phyloP scores from a whole-genome alignment of 805 yeast species.

The Nakazawaea molendinolei region DNA sequence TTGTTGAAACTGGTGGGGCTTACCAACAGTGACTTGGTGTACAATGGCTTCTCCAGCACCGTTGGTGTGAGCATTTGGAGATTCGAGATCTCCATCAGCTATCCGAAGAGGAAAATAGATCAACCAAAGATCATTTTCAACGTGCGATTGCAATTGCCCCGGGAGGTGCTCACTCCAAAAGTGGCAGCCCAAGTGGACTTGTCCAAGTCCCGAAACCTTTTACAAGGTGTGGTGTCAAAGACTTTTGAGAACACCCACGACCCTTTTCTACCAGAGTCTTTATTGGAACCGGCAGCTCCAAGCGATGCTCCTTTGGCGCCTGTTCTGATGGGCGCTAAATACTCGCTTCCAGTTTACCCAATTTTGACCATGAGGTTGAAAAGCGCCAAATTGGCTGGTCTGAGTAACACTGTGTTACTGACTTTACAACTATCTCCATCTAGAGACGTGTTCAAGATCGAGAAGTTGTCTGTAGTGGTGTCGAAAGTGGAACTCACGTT shows the following conservation, averaged over 20 bases:
- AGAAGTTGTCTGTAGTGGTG: constrained; percentile 6
- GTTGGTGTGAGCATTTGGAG: constrained; percentile 9
- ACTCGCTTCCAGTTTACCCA: constrained; percentile 9
- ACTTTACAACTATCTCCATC: constrained; percentile 10
- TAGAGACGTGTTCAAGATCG: constrained; percentile 8
- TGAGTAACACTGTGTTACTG: constrained; percentile 8
- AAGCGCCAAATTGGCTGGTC: constrained; percentile 11
- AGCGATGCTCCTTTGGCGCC: background rate
- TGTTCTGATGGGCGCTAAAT: constrained; percentile 1
- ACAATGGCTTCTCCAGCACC: constrained; percentile 1
- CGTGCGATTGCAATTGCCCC: background rate
- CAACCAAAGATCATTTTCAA: constrained; percentile 9
- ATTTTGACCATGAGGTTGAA: constrained; percentile 10
- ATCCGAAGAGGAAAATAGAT: constrained; percentile 11
- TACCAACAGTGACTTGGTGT: constrained; percentile 3
- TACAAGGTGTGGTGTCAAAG: constrained; percentile 9
- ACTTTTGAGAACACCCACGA: background rate
- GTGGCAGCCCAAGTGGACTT: background rate
- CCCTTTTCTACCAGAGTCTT: constrained; percentile 5
- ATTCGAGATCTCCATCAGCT: constrained; percentile 5
- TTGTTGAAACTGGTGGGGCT: constrained; percentile 1
- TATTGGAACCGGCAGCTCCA: background rate
- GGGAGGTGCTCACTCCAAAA: background rate
- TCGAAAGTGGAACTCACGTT: constrained; percentile 6
- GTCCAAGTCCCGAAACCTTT: too few species aligned